These are phyloP conservation scores for Trichoderma asperelloides DNA, from an alignment of 495 filamentous ascomycete species.

Conservation along the genomic window DNA sequence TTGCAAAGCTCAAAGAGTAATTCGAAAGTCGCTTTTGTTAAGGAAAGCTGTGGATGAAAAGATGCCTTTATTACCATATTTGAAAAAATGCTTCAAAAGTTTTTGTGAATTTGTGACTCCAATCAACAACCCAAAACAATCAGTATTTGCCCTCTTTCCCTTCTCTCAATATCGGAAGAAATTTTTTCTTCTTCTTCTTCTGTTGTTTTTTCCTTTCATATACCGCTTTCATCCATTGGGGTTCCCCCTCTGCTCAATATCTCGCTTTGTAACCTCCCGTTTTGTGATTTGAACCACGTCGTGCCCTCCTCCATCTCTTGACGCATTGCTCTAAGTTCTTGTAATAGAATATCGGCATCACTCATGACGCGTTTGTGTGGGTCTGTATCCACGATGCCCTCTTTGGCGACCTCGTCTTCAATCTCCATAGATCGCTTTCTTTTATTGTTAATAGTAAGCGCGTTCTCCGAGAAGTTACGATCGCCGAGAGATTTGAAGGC, in stretches of 20 bases:
- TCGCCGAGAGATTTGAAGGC: not conserved
- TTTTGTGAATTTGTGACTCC: not conserved
- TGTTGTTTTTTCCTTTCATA: not conserved
- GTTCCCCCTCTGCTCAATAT: conserved; percentile 9
- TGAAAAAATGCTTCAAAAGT: not conserved
- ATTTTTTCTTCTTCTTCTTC: not conserved
- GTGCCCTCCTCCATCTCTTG: conserved; percentile 13
- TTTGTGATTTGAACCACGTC: conserved; percentile 13
- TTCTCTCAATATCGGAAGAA: not conserved
- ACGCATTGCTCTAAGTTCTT: conserved; percentile 8
- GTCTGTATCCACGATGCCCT: not conserved
- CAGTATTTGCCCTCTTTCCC: not conserved
- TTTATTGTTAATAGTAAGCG: conserved; percentile 6
- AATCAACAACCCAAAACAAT: not conserved
- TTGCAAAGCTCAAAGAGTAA: not conserved
- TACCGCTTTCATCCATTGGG: conserved; percentile 10
- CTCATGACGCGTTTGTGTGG: conserved; percentile 11
- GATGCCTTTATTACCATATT: conserved; percentile 2
- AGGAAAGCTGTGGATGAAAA: not conserved
- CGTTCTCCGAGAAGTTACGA: not conserved
- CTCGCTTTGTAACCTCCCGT: conserved; percentile 5
- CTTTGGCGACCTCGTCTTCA: not conserved
- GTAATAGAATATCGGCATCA: conserved; percentile 6
- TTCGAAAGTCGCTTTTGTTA: not conserved
- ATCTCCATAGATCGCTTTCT: conserved; percentile 5